Conservation (phyloP, 2,329 filamentous ascomycete genomes). For the Colletotrichum sansevieriae region DNA sequence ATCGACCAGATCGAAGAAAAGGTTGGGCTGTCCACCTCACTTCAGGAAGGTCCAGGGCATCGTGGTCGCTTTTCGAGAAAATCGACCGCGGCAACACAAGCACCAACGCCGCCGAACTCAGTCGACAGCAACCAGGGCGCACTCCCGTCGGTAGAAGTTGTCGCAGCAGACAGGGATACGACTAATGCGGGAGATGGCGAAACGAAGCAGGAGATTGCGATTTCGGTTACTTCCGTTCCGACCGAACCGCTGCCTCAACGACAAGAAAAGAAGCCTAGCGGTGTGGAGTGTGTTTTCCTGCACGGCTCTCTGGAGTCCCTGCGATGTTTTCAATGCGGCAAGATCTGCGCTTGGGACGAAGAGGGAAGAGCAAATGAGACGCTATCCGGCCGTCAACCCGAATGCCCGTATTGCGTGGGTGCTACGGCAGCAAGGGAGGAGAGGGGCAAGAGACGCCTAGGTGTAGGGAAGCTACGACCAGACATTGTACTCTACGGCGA, state of each 20-base stretch:
- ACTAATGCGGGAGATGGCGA: background rate
- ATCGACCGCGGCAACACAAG: slow-evolving; percentile 49
- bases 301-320: slow-evolving; percentile 77
- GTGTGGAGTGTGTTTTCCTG: slow-evolving; percentile 76
- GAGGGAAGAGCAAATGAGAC: slow-evolving; percentile 67
- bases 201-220: background rate
- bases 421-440: slow-evolving; percentile 73
- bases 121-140: background rate
- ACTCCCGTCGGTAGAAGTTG: background rate
- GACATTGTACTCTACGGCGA: slow-evolving; percentile 83
- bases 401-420: slow-evolving; percentile 74
- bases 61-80: slow-evolving; percentile 70
- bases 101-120: slow-evolving; percentile 24
- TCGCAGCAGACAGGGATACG: background rate
- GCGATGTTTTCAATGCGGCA: slow-evolving; percentile 73
- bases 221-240: background rate
- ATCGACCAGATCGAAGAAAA: slow-evolving; percentile 81
- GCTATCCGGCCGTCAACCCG: slow-evolving; percentile 74
- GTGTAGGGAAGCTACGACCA: slow-evolving; percentile 76
- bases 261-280: slow-evolving; percentile 45
- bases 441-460: slow-evolving; percentile 74
- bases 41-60: slow-evolving; percentile 72
- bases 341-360: slow-evolving; percentile 71
- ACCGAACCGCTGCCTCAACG: slow-evolving; percentile 1
- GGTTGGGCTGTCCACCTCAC: slow-evolving; percentile 74